Base-by-base conservation (phyloP, 495 filamentous ascomycete species). In the Aspergillus wentii region DNA sequence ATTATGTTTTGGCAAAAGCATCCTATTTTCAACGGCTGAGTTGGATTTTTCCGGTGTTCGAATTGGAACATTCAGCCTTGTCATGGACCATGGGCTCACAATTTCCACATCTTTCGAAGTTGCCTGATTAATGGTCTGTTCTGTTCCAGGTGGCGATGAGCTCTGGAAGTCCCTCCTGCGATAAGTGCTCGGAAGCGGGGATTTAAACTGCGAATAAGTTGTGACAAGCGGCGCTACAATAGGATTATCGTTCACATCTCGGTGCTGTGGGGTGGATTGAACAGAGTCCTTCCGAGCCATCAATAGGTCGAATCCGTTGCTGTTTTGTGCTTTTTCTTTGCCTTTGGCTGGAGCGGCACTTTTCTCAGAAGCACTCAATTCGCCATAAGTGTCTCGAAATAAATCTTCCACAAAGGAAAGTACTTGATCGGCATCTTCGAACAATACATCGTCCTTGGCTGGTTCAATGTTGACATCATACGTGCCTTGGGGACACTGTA, bases 391-490 rank as follows among this genome's bases (percentile, higher is more conserved):
- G 13, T 59, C 52, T 7, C 46, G 48, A 8, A 91, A 78, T 2
- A 87, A 52, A 0, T 49, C 48, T 31, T 83, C 75, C 3, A 82
- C 68, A 4, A 72, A 42, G 3, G 56, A 48, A 3, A 83, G 17
- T 3, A 94, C 38, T 2, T 45, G 3, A 0, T 76, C 54, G 19
- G 78, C 66, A 29, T 92, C 65, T 18, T 72, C 65, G 51, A 98
- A 95, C 0, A 95, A 37, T 2, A 96, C 76, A 56, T 95, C 83
- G 44, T 96, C 85, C 54, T 98, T 98, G 0, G 83, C 76, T 0
- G 90, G 89, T 51, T 97, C 89, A 35, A 97, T 71, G 49, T 95
- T 97, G 2, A 77, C 72, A 64, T 97, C 91, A 44, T 98, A 96
- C 33, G 71, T 83, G 10, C 74, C 78, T 4, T 53, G 56, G 1